Conservation (phyloP, 805 yeast species). For the Sugiyamaella americana region DNA sequence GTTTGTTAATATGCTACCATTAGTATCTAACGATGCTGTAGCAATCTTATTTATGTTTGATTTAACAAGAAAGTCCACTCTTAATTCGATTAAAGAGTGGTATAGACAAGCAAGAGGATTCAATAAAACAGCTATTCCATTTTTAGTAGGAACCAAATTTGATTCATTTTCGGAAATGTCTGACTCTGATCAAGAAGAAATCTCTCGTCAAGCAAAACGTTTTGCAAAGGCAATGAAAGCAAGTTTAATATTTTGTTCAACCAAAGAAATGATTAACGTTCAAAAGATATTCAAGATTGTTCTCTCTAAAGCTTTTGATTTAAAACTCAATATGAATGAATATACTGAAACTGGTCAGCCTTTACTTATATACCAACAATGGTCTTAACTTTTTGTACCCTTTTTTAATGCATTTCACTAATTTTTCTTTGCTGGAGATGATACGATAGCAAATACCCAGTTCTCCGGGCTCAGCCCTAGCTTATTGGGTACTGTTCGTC, state of each 20-base stretch:
- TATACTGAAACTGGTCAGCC: conserved; percentile 88
- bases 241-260: conserved; percentile 77
- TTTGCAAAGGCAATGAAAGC: conserved; percentile 90
- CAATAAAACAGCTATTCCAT: conserved; percentile 85
- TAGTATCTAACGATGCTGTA: conserved; percentile 87
- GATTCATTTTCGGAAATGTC: conserved; percentile 79
- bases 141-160: conserved; percentile 88
- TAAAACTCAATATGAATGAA: conserved; percentile 77
- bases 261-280: conserved; percentile 85
- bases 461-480: no score
- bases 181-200: conserved; percentile 72
- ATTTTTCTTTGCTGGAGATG: not conserved
- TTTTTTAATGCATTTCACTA: not conserved
- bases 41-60: conserved; percentile 89
- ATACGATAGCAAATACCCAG: no score
- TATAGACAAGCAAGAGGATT: conserved; percentile 85
- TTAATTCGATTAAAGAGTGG: conserved; percentile 91
- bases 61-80: conserved; percentile 75
- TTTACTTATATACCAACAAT: conserved; percentile 55
- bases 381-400: conserved; percentile 26
- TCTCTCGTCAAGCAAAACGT: conserved; percentile 74
- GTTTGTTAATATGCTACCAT: conserved; percentile 89
- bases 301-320: conserved; percentile 83
- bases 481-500: no score
- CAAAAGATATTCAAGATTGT: conserved; percentile 91